These are phyloP conservation scores for Rosa multiflora DNA, from an alignment of 306 rosid species.

Conservation along the genomic window DNA sequence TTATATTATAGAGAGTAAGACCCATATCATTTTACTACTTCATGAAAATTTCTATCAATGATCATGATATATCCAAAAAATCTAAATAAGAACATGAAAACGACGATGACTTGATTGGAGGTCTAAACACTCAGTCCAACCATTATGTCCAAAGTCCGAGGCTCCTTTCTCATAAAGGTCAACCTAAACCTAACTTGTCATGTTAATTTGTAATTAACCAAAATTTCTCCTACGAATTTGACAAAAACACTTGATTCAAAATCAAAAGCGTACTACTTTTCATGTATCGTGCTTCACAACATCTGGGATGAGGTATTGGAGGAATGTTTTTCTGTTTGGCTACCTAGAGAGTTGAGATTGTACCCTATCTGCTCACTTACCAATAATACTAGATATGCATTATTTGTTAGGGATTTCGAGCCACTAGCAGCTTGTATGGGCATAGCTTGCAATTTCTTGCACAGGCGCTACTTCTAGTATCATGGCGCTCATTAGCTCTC, in stretches of 20 bases:
- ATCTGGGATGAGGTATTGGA: slow-evolving; percentile 20
- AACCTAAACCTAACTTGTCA: neutral
- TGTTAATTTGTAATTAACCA: neutral
- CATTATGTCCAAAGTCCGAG: neutral
- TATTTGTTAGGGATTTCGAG: neutral
- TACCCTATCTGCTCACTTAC: slow-evolving; percentile 10
- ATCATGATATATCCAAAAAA: neutral
- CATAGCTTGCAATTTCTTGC: neutral
- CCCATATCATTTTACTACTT: neutral
- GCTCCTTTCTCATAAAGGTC: neutral
- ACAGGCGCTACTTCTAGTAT: neutral
- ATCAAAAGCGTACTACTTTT: neutral
- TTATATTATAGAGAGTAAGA: neutral
- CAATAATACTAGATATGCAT: neutral
- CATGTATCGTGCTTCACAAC: slow-evolving; percentile 28
- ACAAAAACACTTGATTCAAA: slow-evolving; percentile 2
- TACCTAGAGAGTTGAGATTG: slow-evolving; percentile 14
- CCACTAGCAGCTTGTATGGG: neutral
- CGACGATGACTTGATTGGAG: neutral
- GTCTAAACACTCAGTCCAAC: neutral
- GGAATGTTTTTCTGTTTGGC: slow-evolving; percentile 41
- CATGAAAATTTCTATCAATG: neutral
- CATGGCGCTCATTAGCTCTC: too few relatives aligned
- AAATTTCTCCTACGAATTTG: neutral
- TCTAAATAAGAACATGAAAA: neutral